Evolutionary conservation across 345 rosid species (phyloP), one percentile per base, ranked within the genome.

Genomic region (Citrus reticulata): DNA sequence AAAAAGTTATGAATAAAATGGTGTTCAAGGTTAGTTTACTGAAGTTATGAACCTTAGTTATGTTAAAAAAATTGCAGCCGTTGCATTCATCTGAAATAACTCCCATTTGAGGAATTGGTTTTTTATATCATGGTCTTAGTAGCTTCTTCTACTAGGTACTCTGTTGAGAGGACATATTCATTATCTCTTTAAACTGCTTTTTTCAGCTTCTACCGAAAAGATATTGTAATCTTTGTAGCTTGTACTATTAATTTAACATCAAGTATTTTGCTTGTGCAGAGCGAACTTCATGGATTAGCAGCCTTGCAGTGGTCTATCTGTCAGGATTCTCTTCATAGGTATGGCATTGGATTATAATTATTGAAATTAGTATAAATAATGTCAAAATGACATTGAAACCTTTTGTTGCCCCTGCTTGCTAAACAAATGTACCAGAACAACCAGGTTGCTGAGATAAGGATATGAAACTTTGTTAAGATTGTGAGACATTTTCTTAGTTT

Each of bases 271-370:
- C 65, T 78, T 85, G 7, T 84, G 79, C 92, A 93, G 98, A 95
- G 92, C 79, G 97, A 93, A 82, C 91, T 92, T 79, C 93, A 95
- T 86, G 98, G 98, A 74, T 82, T 85, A 86, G 98, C 98, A 42
- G 98, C 97, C 87, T 84, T 95, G 89, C 95, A 93, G 76, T 95
- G 98, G 98, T 87, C 97, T 80, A 86, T 92, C 76, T 95, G 98
- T 81, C 95, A 90, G 82, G 98, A 93, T 85, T 95, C 98, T 70
- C 93, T 93, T n/a, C 51, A 74, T 14, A 85, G 93, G 95, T 91
- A 4, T 54, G 19, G 8, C 58, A 54, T 11, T 54, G 58, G 58
- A 54, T 46, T 64, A 29, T 3, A 65, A 34, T 32, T 16, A 16
- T 65, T 7, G 68, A 32, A 65, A 65, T 65, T 32, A 17, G 68